Conservation (phyloP, 179 eudicot genomes). For the Patellifolia procumbens region DNA sequence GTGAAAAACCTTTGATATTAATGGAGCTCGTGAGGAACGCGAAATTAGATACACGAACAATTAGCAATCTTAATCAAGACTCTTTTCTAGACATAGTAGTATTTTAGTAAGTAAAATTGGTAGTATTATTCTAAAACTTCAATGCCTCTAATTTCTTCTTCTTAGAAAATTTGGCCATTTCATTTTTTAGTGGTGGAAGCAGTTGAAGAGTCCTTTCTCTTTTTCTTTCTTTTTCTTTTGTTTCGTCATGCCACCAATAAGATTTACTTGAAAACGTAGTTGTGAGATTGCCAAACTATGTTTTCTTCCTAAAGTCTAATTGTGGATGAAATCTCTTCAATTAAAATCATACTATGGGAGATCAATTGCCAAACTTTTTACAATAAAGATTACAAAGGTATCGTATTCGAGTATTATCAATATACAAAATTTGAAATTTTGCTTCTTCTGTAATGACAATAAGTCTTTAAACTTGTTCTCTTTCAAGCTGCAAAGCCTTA, state of each 20-base stretch:
- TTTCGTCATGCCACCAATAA: constrained; percentile 16
- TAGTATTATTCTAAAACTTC: constrained; percentile 4
- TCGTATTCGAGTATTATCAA: no score
- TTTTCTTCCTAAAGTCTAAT: background rate
- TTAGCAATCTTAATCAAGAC: constrained; percentile 14
- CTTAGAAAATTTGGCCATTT: constrained; percentile 30
- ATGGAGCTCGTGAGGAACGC: constrained; percentile 34
- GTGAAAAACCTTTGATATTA: constrained; percentile 30
- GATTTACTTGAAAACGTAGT: constrained; percentile 14
- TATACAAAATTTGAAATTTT: no score
- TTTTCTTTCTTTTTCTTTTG: constrained; percentile 10
- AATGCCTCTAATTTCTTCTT: constrained; percentile 10
- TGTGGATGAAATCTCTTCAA: no score
- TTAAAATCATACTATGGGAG: no score
- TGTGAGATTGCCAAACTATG: background rate
- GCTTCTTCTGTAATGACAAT: no score
- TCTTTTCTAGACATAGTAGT: background rate
- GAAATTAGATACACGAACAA: constrained; percentile 15
- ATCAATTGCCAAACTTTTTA: no score
- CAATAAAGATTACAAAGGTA: no score
- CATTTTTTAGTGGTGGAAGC: constrained; percentile 33
- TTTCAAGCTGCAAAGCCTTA: no score
- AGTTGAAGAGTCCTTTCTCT: constrained; percentile 33
- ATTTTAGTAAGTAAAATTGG: background rate
- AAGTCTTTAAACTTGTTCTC: no score